These are phyloP conservation scores for Wallacemonas sp. DNA, from an alignment of 208 protist genomes.

Conservation along the genomic window DNA sequence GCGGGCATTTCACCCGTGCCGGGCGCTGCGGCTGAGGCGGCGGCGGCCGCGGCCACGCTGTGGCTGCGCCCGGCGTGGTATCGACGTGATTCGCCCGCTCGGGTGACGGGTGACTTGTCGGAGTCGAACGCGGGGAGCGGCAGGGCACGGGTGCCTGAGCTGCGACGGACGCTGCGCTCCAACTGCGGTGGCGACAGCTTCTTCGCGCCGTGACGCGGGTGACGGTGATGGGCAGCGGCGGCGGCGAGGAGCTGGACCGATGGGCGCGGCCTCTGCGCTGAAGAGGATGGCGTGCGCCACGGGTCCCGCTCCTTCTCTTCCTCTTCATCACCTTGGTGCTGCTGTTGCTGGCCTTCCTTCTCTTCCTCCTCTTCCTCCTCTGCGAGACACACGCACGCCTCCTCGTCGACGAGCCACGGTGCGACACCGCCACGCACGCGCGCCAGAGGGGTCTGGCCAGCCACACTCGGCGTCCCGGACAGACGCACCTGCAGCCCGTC, in stretches of 20 bases:
- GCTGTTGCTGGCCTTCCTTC: neutral
- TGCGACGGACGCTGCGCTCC: too few species aligned
- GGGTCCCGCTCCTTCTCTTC: neutral
- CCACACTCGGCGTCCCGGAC: too few species aligned
- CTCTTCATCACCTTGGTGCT: neutral
- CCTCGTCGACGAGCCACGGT: neutral
- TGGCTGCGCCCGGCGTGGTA: neutral
- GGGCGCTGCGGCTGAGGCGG: neutral
- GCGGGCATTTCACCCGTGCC: neutral
- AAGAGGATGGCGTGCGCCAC: neutral
- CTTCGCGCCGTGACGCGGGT: too few species aligned
- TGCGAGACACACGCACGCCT: neutral
- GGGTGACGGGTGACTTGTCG: too few species aligned
- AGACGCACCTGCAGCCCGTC: neutral
- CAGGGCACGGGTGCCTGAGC: too few species aligned
- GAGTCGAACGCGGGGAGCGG: too few species aligned
- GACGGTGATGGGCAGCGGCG: too few species aligned
- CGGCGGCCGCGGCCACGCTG: neutral
- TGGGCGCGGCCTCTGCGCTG: neutral
- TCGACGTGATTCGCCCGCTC: too few species aligned
- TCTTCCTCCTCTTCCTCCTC: neutral
- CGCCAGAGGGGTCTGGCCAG: too few species aligned
- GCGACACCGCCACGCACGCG: too few species aligned
- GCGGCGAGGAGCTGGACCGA: neutral
- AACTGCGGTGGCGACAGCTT: too few species aligned